Evolutionary conservation across 2,329 filamentous ascomycete species (phyloP).

Genomic region (Metarhizium anisopliae): DNA sequence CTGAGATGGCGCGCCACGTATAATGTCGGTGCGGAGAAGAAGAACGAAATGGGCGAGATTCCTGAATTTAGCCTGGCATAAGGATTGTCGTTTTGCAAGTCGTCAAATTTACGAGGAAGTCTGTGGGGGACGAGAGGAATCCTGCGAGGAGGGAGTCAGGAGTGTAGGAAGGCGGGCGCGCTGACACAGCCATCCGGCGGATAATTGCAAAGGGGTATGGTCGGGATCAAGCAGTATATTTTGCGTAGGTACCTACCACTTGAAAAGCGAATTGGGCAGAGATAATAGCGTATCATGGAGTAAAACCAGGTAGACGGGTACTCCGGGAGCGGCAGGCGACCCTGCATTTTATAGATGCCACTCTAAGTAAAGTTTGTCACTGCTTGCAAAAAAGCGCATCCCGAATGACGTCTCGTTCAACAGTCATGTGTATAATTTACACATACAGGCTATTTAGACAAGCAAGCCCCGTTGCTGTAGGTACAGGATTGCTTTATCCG

Average conservation of each 20-base stretch:
- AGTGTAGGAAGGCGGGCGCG: not conserved
- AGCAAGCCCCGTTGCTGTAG: not conserved
- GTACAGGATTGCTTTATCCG: not conserved
- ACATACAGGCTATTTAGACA: not conserved
- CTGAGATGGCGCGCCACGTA: conserved; percentile 86
- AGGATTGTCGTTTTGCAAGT: not conserved
- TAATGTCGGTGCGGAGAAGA: conserved; percentile 54
- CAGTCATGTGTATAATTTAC: not conserved
- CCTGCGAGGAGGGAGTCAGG: not conserved
- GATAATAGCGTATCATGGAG: not conserved
- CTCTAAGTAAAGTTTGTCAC: not conserved
- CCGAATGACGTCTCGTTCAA: not conserved
- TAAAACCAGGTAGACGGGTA: not conserved
- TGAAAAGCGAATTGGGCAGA: not conserved
- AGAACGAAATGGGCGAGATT: conserved; percentile 79
- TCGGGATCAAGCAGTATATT: not conserved
- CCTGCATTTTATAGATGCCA: not conserved
- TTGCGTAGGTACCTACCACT: not conserved
- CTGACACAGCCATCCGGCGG: not conserved
- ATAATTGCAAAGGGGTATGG: not conserved
- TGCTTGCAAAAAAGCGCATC: too few species aligned
- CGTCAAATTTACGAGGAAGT: not conserved
- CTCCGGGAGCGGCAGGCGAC: not conserved
- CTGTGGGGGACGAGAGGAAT: not conserved
- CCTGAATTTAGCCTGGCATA: conserved; percentile 66